A percentile compares a stretch with the other conserved stretches of the same genome.
phyloP scores from a whole-genome alignment of 1,284 basidiomycete genomes.

The Pholiota adiposa region DNA sequence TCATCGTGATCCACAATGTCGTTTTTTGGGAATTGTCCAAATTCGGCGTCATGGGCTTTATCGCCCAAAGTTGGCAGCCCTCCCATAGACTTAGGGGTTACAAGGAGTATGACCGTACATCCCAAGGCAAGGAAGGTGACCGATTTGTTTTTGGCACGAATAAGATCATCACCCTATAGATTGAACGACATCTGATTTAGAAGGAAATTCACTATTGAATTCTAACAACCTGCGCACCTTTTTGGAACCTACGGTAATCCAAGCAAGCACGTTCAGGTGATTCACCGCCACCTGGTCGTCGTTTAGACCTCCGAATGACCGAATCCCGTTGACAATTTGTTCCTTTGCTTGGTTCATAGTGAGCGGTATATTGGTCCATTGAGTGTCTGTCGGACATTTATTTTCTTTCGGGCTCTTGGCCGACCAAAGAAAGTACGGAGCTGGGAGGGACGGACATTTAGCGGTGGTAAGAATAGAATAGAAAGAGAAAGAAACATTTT shows the following conservation, averaged over 20 bases:
- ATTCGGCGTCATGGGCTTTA: background rate
- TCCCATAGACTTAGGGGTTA: slow-evolving; percentile 23
- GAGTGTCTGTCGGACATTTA: slow-evolving; percentile 14
- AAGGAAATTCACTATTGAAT: background rate
- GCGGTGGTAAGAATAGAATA: background rate
- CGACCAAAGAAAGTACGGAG: slow-evolving; percentile 33
- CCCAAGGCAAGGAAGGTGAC: slow-evolving; percentile 33
- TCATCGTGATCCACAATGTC: slow-evolving; percentile 9
- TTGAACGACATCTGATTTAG: background rate
- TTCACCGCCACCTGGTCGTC: slow-evolving; percentile 26
- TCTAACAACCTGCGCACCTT: slow-evolving; percentile 26
- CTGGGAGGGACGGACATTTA: slow-evolving; percentile 21
- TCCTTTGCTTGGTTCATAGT: slow-evolving; percentile 24
- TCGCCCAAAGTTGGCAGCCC: slow-evolving; percentile 7
- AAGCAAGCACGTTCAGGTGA: slow-evolving; percentile 34
- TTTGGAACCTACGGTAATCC: slow-evolving; percentile 37
- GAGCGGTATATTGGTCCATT: slow-evolving; percentile 23
- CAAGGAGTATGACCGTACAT: slow-evolving; percentile 31
- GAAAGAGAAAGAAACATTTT: too few species aligned
- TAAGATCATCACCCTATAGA: slow-evolving; percentile 17
- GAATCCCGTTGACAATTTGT: slow-evolving; percentile 25
- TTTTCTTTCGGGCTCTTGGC: slow-evolving; percentile 13
- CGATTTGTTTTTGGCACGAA: slow-evolving; percentile 26
- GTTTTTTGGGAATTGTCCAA: background rate
- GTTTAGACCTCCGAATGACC: slow-evolving; percentile 30